Evolutionary conservation across 768 basidiomycete genomes (phyloP), one percentile per base, ranked within the genome.

Genomic region (Amanita thiersii): DNA sequence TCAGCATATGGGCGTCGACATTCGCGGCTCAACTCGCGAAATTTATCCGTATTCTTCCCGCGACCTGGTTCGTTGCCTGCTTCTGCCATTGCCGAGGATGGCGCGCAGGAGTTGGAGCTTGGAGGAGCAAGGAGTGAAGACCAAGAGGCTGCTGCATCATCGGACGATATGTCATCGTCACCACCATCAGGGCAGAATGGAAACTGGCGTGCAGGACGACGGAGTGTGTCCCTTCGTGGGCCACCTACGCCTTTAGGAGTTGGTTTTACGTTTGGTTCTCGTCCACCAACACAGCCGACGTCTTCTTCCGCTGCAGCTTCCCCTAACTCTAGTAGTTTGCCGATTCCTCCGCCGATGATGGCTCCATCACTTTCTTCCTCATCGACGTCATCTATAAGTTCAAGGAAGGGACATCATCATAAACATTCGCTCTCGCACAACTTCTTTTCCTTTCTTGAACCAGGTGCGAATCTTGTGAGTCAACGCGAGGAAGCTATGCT

Each of bases 381-480:
- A 5, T 45, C 59, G 0, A 40, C 54, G 1, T 52, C 64, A 7
- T 54, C 62, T 1, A 51, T 65, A 0, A 50, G 70, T 2, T 63
- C 68, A 7, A 66, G 79, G 25, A 63, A 84, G 29, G 88, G 87
- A 0, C 88, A 90, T 53, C 84, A 96, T 60, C 92, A 94, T 54
- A 90, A 91, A 59, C 92, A 94, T 59, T 94, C 90, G 0, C 60
- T 92, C 8, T 94, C 91, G 0, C 91, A 96, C 57, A 90, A 88
- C 53, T 92, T 96, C 62, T 94, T 94, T 62, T 91, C 90, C 0
- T 96, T 96, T 56, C 80, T 97, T 31, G 90, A 93, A 50, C 90
- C 90, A 1, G 79, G 78, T 19, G 50, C 50, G 36, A 52, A 39
- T 21, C 19, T n/a, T 19, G 29, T 30, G 29, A n/a, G 21, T 0